These are phyloP conservation scores for Fusarium graminum DNA, from an alignment of 2,329 filamentous ascomycete species.

Conservation along the genomic window DNA sequence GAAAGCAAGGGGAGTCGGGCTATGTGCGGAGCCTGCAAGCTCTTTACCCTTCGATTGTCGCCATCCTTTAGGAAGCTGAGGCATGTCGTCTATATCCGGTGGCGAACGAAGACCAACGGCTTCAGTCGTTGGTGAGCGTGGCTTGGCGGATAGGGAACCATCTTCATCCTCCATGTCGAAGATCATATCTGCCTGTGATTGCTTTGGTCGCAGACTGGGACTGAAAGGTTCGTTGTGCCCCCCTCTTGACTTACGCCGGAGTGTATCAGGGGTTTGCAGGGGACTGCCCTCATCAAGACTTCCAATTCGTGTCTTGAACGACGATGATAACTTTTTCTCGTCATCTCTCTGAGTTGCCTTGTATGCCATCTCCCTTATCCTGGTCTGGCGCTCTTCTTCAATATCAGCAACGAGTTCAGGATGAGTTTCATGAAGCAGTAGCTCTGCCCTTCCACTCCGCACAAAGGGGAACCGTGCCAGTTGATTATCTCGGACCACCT, in stretches of 20 bases:
- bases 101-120: constrained; percentile 39
- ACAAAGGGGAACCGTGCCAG: constrained; percentile 80
- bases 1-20: constrained; percentile 28
- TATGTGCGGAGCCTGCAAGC: constrained; percentile 28
- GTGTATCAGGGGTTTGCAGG: constrained; percentile 59
- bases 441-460: constrained; percentile 79
- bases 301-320: constrained; percentile 70
- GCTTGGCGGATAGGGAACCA: constrained; percentile 49
- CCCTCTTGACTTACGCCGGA: constrained; percentile 61
- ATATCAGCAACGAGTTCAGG: constrained; percentile 74
- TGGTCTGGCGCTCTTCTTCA: constrained; percentile 75
- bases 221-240: constrained; percentile 70
- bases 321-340: constrained; percentile 71
- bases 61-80: constrained; percentile 51
- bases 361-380: constrained; percentile 82
- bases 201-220: constrained; percentile 76
- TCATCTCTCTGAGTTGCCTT: constrained; percentile 73
- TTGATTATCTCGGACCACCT: constrained; percentile 85
- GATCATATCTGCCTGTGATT: constrained; percentile 81
- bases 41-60: constrained; percentile 49
- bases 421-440: constrained; percentile 73
- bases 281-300: constrained; percentile 73
- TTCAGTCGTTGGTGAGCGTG: constrained; percentile 44
- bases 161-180: constrained; percentile 94
- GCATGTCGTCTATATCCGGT: constrained; percentile 48